Percentiles rank a stretch among this genome's conserved stretches.
phyloP scores from a whole-genome alignment of 768 basidiomycete species.

The Naematelia encephala region DNA sequence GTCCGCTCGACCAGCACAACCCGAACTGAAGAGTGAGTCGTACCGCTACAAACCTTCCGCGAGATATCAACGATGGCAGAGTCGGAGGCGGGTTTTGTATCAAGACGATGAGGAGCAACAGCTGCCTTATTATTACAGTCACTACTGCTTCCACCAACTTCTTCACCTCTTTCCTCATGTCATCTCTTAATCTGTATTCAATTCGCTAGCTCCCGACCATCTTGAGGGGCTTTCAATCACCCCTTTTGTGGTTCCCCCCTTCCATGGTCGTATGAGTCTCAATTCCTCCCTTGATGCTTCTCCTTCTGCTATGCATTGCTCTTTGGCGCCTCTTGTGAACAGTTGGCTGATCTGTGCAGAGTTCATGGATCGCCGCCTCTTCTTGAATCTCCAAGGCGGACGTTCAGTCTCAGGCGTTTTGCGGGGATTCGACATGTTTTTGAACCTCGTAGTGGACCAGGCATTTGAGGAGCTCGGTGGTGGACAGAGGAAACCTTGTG shows the following conservation, averaged over 20 bases:
- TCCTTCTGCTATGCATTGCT: too few species aligned
- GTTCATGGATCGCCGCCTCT: slow-evolving; percentile 99
- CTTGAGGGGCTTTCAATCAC: too few species aligned
- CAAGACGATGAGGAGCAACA: background rate
- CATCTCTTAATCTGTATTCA: too few species aligned
- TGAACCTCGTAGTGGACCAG: slow-evolving; percentile 96
- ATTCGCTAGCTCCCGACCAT: too few species aligned
- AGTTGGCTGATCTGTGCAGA: slow-evolving; percentile 47
- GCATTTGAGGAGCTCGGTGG: slow-evolving; percentile 85
- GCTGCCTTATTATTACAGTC: background rate
- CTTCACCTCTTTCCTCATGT: too few species aligned
- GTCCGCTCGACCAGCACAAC: slow-evolving; percentile 69
- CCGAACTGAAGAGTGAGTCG: slow-evolving; percentile 87
- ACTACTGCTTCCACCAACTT: too few species aligned
- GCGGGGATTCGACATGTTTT: slow-evolving; percentile 96
- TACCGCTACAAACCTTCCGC: background rate
- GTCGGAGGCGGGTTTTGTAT: background rate
- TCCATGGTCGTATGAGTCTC: too few species aligned
- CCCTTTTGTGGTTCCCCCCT: too few species aligned
- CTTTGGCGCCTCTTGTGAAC: too few species aligned
- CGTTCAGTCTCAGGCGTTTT: slow-evolving; percentile 92
- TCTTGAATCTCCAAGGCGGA: slow-evolving; percentile 82
- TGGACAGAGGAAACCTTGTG: slow-evolving; percentile 84
- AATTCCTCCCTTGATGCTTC: too few species aligned
- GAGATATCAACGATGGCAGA: background rate